Evolutionary conservation across 2,329 filamentous ascomycete species (phyloP).

Genomic region (Scedosporium minutisporum): DNA sequence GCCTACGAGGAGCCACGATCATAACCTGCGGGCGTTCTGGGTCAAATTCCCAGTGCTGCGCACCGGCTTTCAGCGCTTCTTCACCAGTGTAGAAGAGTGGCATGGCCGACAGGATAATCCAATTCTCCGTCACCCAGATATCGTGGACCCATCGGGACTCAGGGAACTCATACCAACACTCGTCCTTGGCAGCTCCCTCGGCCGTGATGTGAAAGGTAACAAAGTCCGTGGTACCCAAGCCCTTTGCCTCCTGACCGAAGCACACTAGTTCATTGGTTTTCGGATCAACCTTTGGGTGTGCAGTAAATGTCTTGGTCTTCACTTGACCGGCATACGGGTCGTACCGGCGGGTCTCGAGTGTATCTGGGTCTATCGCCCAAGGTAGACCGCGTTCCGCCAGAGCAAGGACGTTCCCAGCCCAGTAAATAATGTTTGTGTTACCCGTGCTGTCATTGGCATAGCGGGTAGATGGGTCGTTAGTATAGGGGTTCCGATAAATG

Average conservation of each 20-base stretch:
- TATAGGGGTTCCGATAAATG: slow-evolving; percentile 28
- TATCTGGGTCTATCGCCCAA: slow-evolving; percentile 26
- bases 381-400: slow-evolving; percentile 36
- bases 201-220: slow-evolving; percentile 16
- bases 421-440: slow-evolving; percentile 23
- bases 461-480: slow-evolving; percentile 21
- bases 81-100: too few relatives aligned
- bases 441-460: slow-evolving; percentile 25
- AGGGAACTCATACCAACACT: not conserved
- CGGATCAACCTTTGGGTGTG: slow-evolving; percentile 31
- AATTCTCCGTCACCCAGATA: slow-evolving; percentile 27
- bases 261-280: slow-evolving; percentile 26
- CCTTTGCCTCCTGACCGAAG: slow-evolving; percentile 29
- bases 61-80: too few relatives aligned
- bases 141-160: slow-evolving; percentile 28
- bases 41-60: too few relatives aligned
- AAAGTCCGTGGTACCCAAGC: slow-evolving; percentile 25
- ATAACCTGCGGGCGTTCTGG: too few relatives aligned
- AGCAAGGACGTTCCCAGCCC: slow-evolving; percentile 34
- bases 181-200: not conserved
- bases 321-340: slow-evolving; percentile 27
- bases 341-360: slow-evolving; percentile 26
- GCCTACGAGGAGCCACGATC: too few relatives aligned
- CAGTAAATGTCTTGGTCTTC: slow-evolving; percentile 25
- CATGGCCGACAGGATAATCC: too few relatives aligned